Percentiles rank a stretch among this genome's conserved stretches.
phyloP scores from a whole-genome alignment of 768 basidiomycete species.

The Termitomyces sp. region DNA sequence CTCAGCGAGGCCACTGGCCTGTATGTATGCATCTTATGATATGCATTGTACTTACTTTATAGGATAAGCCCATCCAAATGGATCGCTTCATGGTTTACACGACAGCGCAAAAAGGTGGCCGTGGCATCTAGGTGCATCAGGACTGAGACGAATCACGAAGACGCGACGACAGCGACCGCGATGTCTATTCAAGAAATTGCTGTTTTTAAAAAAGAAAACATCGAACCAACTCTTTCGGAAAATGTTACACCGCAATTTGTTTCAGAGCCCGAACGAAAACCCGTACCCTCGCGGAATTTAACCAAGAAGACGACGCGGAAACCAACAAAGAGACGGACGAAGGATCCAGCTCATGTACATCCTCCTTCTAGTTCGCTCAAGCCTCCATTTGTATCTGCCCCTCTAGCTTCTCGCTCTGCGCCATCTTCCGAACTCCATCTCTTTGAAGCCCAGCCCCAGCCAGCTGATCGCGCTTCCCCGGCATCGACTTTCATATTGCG shows the following conservation, averaged over 20 bases:
- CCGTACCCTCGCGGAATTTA: background rate
- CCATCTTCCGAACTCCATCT: background rate
- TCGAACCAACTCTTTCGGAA: background rate
- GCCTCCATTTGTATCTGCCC: constrained; percentile 5
- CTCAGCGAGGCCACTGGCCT: constrained; percentile 26
- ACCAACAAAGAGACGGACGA: background rate
- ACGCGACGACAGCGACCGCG: background rate
- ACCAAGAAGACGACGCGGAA: background rate
- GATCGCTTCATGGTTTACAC: constrained; percentile 29
- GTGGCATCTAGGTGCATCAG: background rate
- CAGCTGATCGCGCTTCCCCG: background rate
- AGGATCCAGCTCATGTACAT: background rate
- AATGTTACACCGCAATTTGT: background rate
- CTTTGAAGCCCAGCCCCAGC: background rate
- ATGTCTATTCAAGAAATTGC: constrained; percentile 10
- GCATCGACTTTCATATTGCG: constrained; percentile 12
- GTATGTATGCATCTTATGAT: constrained; percentile 19
- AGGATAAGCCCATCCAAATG: constrained; percentile 23
- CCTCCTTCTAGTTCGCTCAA: constrained; percentile 2
- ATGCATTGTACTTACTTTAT: background rate
- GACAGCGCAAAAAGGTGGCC: constrained; percentile 22
- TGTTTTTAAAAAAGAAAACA: constrained; percentile 10
- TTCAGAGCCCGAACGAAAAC: background rate
- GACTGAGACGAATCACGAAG: background rate
- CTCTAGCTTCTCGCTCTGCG: background rate